These are phyloP conservation scores for Hypoxylon lienhwacheense DNA, from an alignment of 495 filamentous ascomycete species.

Conservation along the genomic window DNA sequence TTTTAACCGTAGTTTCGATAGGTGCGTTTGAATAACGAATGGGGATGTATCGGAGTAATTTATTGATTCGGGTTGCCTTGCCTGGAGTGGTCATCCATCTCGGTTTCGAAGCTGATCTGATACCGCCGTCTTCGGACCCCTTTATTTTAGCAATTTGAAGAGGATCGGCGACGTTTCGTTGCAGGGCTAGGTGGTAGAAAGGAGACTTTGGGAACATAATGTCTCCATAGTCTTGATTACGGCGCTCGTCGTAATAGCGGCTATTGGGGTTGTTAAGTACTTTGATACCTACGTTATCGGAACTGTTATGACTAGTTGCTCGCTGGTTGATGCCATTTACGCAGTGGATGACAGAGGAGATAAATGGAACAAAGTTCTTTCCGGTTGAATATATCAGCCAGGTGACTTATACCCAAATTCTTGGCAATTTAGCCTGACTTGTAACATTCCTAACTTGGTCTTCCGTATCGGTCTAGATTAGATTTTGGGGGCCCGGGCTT, in stretches of 20 bases:
- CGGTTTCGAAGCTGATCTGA: constrained; percentile 5
- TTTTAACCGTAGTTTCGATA: background rate
- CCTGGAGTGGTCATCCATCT: constrained; percentile 4
- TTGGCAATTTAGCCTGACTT: constrained; percentile 36
- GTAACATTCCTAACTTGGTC: constrained; percentile 34
- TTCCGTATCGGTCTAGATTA: constrained; percentile 28
- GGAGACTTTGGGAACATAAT: constrained; percentile 7
- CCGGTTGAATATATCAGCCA: constrained; percentile 24
- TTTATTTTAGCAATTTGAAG: background rate
- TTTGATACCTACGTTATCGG: too few species aligned
- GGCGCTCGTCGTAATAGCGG: background rate
- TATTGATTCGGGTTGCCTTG: constrained; percentile 5
- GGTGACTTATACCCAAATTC: constrained; percentile 26
- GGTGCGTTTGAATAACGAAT: background rate
- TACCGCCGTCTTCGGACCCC: constrained; percentile 3
- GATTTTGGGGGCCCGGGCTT: constrained; percentile 28
- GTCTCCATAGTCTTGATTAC: background rate
- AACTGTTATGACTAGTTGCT: constrained; percentile 3
- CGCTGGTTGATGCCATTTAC: constrained; percentile 7
- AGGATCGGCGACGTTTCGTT: constrained; percentile 1
- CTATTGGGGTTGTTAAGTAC: background rate
- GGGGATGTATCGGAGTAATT: background rate
- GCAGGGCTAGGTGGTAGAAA: constrained; percentile 8
- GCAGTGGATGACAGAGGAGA: background rate
- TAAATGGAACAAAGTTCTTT: constrained; percentile 5